A percentile compares a stretch with the other conserved stretches of the same genome.
Evolutionary conservation across 2,329 filamentous ascomycete genomes (phyloP).

Genomic region (Aspergillus felis): DNA sequence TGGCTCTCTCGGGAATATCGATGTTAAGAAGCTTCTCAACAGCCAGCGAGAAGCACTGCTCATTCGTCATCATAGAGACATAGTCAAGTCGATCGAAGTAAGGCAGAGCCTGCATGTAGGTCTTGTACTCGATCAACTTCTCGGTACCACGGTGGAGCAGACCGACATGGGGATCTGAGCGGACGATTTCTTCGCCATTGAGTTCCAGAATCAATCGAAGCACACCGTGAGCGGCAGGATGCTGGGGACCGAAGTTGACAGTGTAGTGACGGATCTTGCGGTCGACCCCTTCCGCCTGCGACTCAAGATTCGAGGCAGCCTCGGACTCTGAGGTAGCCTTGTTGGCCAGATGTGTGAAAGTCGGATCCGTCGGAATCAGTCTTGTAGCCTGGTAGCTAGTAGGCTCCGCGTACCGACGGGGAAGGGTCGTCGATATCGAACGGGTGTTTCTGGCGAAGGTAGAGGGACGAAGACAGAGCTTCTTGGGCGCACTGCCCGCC

Average conservation of each 20-base stretch:
- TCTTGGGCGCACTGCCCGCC: slow-evolving; percentile 57
- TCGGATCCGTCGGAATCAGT: slow-evolving; percentile 55
- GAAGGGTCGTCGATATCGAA: slow-evolving; percentile 53
- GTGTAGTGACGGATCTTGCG: slow-evolving; percentile 98
- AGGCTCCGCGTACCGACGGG: slow-evolving; percentile 52
- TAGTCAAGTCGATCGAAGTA: slow-evolving; percentile 99
- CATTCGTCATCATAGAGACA: slow-evolving; percentile 99
- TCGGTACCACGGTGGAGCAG: slow-evolving; percentile 95
- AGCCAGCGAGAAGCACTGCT: slow-evolving; percentile 92
- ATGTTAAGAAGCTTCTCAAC: slow-evolving; percentile 98
- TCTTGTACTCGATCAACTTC: slow-evolving; percentile 99
- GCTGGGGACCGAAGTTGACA: slow-evolving; percentile 98
- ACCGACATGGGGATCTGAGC: slow-evolving; percentile 94
- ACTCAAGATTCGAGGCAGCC: slow-evolving; percentile 46
- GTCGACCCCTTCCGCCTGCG: slow-evolving; percentile 39
- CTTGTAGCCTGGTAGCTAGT: slow-evolving; percentile 48
- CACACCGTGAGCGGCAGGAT: slow-evolving; percentile 97
- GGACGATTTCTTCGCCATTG: slow-evolving; percentile 95
- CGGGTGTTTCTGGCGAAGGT: slow-evolving; percentile 44
- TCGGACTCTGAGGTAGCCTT: slow-evolving; percentile 39
- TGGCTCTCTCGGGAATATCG: slow-evolving; percentile 90
- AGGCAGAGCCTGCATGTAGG: slow-evolving; percentile 93
- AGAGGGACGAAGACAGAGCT: slow-evolving; percentile 54
- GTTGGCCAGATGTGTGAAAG: slow-evolving; percentile 46
- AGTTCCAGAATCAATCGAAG: slow-evolving; percentile 95